These are phyloP conservation scores for Hamamelis virginiana DNA, from an alignment of 164 flowering plant species.

Conservation along the genomic window DNA sequence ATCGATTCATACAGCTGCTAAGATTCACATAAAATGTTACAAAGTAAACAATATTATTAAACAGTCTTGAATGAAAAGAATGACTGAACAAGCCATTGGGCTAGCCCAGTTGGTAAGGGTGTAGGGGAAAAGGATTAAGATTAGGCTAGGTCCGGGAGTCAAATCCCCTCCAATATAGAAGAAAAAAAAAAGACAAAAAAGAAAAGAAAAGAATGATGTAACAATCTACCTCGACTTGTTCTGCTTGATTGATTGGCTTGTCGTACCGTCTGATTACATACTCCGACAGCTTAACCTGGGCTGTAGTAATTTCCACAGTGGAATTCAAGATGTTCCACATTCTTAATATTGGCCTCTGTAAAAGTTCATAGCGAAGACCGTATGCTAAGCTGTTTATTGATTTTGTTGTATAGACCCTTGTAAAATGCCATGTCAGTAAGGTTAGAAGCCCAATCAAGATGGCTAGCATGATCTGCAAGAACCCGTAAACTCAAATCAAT, in stretches of 20 bases:
- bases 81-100: too few species aligned
- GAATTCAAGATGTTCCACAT: constrained; percentile 97
- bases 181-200: too few species aligned
- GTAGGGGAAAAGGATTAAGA: too few species aligned
- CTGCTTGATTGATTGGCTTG: constrained; percentile 56
- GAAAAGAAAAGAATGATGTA: background rate
- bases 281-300: constrained; percentile 92
- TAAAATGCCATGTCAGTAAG: constrained; percentile 92
- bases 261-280: constrained; percentile 63
- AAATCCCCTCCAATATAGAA: too few species aligned
- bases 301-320: constrained; percentile 79
- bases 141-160: too few species aligned
- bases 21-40: constrained; percentile 13
- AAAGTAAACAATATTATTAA: background rate
- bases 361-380: constrained; percentile 83
- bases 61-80: background rate
- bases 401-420: constrained; percentile 73
- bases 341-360: constrained; percentile 85
- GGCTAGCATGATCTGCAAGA: constrained; percentile 89
- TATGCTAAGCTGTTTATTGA: constrained; percentile 84
- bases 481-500: constrained; percentile 7
- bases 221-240: constrained; percentile 71
- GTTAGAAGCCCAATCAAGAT: constrained; percentile 91
- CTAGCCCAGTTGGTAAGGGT: too few species aligned
- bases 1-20: constrained; percentile 77